phyloP scores from a whole-genome alignment of 805 yeast genomes.

The Kodamaea kaohsiungensis region DNA sequence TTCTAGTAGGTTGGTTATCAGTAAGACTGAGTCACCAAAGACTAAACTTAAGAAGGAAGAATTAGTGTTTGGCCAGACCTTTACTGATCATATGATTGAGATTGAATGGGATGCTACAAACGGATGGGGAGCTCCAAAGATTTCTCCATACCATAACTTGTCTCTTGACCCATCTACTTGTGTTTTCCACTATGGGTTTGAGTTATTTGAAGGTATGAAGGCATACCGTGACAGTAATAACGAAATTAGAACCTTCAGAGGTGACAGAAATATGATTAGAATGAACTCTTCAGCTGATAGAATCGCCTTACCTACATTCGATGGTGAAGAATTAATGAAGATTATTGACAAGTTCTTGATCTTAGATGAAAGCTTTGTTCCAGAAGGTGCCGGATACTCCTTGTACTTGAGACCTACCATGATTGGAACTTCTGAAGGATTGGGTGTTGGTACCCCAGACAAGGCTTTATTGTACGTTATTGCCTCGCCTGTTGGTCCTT shows the following conservation, averaged over 20 bases:
- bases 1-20: slow-evolving; percentile 37
- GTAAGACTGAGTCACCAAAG: slow-evolving; percentile 39
- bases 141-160: slow-evolving; percentile 79
- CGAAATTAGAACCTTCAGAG: slow-evolving; percentile 77
- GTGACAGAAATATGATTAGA: slow-evolving; percentile 88
- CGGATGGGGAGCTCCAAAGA: slow-evolving; percentile 92
- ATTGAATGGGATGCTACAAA: slow-evolving; percentile 73
- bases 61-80: slow-evolving; percentile 48
- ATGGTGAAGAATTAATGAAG: slow-evolving; percentile 72
- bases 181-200: slow-evolving; percentile 94
- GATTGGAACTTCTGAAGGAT: slow-evolving; percentile 87
- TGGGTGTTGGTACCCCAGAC: slow-evolving; percentile 84
- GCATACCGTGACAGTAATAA: slow-evolving; percentile 67
- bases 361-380: slow-evolving; percentile 77
- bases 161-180: slow-evolving; percentile 82
- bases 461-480: slow-evolving; percentile 83
- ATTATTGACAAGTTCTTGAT: slow-evolving; percentile 74
- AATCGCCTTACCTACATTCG: slow-evolving; percentile 86
- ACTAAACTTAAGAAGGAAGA: slow-evolving; percentile 38
- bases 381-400: slow-evolving; percentile 85
- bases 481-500: slow-evolving; percentile 96
- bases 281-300: slow-evolving; percentile 88
- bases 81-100: slow-evolving; percentile 88
- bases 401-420: slow-evolving; percentile 91
- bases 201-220: slow-evolving; percentile 93